Evolutionary conservation across 2,329 filamentous ascomycete species (phyloP).

Genomic region (Ophiostoma sp.): DNA sequence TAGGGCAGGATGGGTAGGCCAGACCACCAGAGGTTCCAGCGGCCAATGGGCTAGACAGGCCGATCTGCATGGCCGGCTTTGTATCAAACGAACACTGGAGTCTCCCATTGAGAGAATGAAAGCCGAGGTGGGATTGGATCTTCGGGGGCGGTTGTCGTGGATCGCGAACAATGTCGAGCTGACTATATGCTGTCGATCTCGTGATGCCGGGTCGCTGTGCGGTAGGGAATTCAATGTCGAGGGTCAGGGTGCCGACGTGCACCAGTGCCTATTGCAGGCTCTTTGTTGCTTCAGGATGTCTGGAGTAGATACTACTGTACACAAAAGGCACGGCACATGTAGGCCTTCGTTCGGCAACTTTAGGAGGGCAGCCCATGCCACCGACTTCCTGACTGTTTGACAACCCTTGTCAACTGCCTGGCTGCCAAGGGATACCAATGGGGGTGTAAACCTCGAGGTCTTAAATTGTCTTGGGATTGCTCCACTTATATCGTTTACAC

Average conservation of each 20-base stretch:
- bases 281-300: too few species aligned
- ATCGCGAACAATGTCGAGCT: background rate
- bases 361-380: background rate
- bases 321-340: background rate
- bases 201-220: background rate
- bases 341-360: background rate
- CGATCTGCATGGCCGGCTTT: background rate
- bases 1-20: too few species aligned
- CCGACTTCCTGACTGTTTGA: background rate
- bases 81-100: background rate
- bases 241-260: too few species aligned
- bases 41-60: background rate
- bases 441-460: too few species aligned
- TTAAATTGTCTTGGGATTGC: too few species aligned
- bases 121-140: background rate
- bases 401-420: background rate
- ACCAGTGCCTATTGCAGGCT: too few species aligned
- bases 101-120: background rate
- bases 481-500: too few species aligned
- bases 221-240: too few species aligned
- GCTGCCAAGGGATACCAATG: background rate
- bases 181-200: background rate
- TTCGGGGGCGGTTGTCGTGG: background rate
- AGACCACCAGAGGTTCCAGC: too few species aligned
- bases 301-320: too few species aligned